Evolutionary conservation across 1,284 basidiomycete species (phyloP), one percentile per base, ranked within the genome.

Genomic region (Cystobasidium pallidum): DNA sequence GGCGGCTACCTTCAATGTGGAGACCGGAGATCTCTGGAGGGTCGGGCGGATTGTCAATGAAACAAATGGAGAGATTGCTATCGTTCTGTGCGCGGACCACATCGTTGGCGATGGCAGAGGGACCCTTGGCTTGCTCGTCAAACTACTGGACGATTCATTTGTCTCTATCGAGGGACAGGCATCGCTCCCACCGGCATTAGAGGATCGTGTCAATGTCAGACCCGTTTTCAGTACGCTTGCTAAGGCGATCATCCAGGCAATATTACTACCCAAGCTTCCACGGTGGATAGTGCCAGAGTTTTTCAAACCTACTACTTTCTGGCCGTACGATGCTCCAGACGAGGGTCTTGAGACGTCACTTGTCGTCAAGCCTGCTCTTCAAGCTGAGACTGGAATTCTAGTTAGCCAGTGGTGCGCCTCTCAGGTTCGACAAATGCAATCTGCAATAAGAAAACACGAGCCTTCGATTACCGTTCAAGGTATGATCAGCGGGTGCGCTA

Each of bases 151-250:
- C 4, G 19, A n/a, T 2, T 2, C 24, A 17, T 2, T 7, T 32
- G 28, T 43, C 7, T n/a, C 54, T 11, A 10, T 19, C 21, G 54
- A 59, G 3, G 11, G 3, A 10, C 21, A 21, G 17, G 1, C 52
- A 4, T 30, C 10, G 28, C 15, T 39, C 28, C 36, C 66, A 15
- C 49, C 54, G 28, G 51, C 52, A 26, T 28, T 67, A 17, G 66
- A 67, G 43, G 66, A 67, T 13, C 28, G 28, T 1, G 54, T 58
- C 39, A 67, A 47, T 39, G 49, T 67, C 34, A 58, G 43, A 32
- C 66, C 66, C 13, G 24, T 24, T 41, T 47, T 45, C 10, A 21
- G 30, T 28, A 55, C 52, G 4, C 30, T 67, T 4, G 17, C 49
- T 2, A 58, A 26, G 10, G 66, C 47, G 36, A 58, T 67, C 17